Evolutionary conservation across 768 basidiomycete genomes (phyloP).

Genomic region (Termitomyces sp.): DNA sequence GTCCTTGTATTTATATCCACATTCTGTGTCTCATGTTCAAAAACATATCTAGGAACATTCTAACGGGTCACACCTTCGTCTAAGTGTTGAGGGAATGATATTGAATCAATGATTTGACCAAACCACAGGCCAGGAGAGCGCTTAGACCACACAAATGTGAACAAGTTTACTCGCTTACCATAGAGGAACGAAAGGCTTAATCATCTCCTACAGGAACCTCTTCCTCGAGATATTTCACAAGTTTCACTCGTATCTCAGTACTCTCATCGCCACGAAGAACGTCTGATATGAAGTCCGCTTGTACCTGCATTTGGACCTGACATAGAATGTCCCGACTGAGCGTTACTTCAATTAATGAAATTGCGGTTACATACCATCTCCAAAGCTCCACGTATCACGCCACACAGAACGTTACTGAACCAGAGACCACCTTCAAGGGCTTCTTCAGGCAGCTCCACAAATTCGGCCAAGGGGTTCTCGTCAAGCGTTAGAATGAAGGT

Average conservation of each 20-base stretch:
- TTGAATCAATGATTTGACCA: not conserved
- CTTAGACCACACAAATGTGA: not conserved
- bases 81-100: not conserved
- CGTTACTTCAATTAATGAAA: not conserved
- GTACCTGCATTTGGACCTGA: slow-evolving; percentile 95
- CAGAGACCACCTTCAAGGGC: slow-evolving; percentile 89
- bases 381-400: slow-evolving; percentile 85
- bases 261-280: slow-evolving; percentile 88
- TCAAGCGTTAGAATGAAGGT: slow-evolving; percentile 85
- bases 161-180: not conserved
- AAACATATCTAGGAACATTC: not conserved
- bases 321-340: slow-evolving; percentile 3
- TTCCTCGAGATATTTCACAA: slow-evolving; percentile 92
- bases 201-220: slow-evolving; percentile 94
- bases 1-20: not conserved
- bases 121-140: not conserved
- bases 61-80: not conserved
- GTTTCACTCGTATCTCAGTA: slow-evolving; percentile 88
- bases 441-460: slow-evolving; percentile 94
- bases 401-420: slow-evolving; percentile 96
- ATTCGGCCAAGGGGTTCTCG: slow-evolving; percentile 95
- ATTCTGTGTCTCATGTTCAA: slow-evolving; percentile 1
- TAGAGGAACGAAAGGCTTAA: slow-evolving; percentile 28
- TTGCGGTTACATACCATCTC: slow-evolving; percentile 77
- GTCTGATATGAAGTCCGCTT: slow-evolving; percentile 85